Percentiles rank a stretch among this genome's conserved stretches.
Evolutionary conservation across 2,329 filamentous ascomycete genomes (phyloP).

Genomic region (Pseudogymnoascus sp.): DNA sequence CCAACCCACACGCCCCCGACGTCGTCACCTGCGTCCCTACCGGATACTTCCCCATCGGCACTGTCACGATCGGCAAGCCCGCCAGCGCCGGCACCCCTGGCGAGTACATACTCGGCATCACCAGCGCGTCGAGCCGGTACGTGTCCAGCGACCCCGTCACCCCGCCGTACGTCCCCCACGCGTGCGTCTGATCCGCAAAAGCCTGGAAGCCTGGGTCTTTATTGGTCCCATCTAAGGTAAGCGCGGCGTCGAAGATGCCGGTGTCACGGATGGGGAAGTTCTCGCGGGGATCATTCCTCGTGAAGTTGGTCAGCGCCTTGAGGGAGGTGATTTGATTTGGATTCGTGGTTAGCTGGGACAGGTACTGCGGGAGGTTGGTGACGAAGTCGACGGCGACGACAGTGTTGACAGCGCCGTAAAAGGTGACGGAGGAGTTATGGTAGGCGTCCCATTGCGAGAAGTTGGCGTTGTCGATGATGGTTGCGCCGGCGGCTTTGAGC

Average conservation of each 20-base stretch:
- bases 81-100: constrained; percentile 44
- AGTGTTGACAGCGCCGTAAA: constrained; percentile 26
- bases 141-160: constrained; percentile 50
- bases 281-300: constrained; percentile 43
- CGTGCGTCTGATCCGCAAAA: background rate
- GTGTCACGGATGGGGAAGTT: constrained; percentile 56
- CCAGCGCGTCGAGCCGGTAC: constrained; percentile 50
- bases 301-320: constrained; percentile 45
- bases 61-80: constrained; percentile 52
- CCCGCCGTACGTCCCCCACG: constrained; percentile 34
- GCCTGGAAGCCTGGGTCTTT: constrained; percentile 42
- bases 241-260: constrained; percentile 42
- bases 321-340: constrained; percentile 46
- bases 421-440: constrained; percentile 25
- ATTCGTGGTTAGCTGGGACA: constrained; percentile 47
- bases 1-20: constrained; percentile 8
- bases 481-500: constrained; percentile 48
- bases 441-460: constrained; percentile 45
- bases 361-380: constrained; percentile 46
- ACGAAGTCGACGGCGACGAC: constrained; percentile 53
- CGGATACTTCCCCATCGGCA: constrained; percentile 52
- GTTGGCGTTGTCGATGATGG: constrained; percentile 50
- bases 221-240: constrained; percentile 47
- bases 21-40: constrained; percentile 30
- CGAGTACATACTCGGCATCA: constrained; percentile 46